Evolutionary conservation across 805 yeast genomes (phyloP).

Genomic region (Vanderwaltozyma tropicalis): DNA sequence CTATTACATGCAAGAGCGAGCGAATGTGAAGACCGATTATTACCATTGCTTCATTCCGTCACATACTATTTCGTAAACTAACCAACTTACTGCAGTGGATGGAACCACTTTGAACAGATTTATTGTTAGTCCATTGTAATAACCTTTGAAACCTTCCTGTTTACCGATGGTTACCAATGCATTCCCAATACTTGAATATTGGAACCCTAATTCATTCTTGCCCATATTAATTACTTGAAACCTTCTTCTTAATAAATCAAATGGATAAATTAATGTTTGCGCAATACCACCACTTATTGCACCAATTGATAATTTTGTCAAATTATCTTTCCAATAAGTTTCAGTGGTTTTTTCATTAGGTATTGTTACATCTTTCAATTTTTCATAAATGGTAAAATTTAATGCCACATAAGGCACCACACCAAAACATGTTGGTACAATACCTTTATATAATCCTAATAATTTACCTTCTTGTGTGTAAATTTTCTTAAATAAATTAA

Average conservation of each 20-base stretch:
- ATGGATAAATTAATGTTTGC: constrained; percentile 83
- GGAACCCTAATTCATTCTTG: constrained; percentile 60
- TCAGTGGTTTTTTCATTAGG: constrained; percentile 10
- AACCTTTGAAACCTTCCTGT: constrained; percentile 63
- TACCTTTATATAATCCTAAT: constrained; percentile 68
- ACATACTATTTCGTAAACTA: constrained; percentile 61
- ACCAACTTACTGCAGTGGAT: constrained; percentile 93
- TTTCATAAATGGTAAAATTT: constrained; percentile 84
- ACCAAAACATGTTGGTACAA: constrained; percentile 83
- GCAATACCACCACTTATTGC: constrained; percentile 85
- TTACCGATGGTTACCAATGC: constrained; percentile 62
- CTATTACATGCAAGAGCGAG: no score
- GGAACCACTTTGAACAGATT: constrained; percentile 86
- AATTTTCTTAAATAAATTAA: constrained; percentile 44
- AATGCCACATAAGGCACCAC: constrained; percentile 95
- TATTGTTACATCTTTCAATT: constrained; percentile 49
- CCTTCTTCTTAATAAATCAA: constrained; percentile 78
- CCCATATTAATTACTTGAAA: constrained; percentile 87
- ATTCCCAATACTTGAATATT: constrained; percentile 63
- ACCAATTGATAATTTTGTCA: constrained; percentile 58
- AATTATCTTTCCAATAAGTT: constrained; percentile 31
- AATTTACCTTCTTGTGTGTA: constrained; percentile 76
- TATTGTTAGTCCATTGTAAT: constrained; percentile 67
- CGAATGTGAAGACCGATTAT: no score
- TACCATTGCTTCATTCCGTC: constrained; percentile 20